Conservation (phyloP, 2,329 filamentous ascomycete species). For the Diaporthe sp. region DNA sequence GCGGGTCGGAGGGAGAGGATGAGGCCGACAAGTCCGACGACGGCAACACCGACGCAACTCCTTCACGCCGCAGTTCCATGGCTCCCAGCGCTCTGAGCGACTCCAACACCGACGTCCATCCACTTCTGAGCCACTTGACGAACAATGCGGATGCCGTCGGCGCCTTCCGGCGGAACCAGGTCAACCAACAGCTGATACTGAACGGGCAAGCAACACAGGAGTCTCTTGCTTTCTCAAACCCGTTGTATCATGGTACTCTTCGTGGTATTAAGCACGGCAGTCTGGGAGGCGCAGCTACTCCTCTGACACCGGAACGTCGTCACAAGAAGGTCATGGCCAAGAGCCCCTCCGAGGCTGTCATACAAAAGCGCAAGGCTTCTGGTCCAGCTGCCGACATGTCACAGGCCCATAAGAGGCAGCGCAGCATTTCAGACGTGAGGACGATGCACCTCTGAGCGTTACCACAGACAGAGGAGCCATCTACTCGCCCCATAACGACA, state of each 20-base stretch:
- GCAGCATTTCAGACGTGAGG: constrained; percentile 71
- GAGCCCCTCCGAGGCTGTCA: constrained; percentile 63
- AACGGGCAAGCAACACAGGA: constrained; percentile 73
- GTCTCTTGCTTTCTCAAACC: constrained; percentile 72
- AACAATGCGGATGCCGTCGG: constrained; percentile 78
- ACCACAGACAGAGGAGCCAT: not conserved
- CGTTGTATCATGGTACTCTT: constrained; percentile 71
- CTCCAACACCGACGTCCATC: constrained; percentile 57
- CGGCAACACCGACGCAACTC: constrained; percentile 65
- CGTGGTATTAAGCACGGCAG: constrained; percentile 76
- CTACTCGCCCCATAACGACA: not conserved
- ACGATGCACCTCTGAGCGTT: constrained; percentile 51
- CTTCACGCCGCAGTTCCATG: constrained; percentile 56
- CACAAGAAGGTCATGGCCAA: constrained; percentile 63
- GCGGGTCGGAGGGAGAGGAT: constrained; percentile 72
- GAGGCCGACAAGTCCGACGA: constrained; percentile 61
- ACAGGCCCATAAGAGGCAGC: constrained; percentile 66
- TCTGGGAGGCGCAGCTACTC: constrained; percentile 74
- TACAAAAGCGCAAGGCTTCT: constrained; percentile 70
- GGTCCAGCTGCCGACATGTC: constrained; percentile 51
- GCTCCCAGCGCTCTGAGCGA: constrained; percentile 63
- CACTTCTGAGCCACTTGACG: constrained; percentile 76
- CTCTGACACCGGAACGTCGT: constrained; percentile 77
- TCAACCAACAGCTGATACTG: constrained; percentile 71
- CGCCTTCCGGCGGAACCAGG: constrained; percentile 80